phyloP scores from a whole-genome alignment of 2,329 filamentous ascomycete species.

The Diaporthe capsici region DNA sequence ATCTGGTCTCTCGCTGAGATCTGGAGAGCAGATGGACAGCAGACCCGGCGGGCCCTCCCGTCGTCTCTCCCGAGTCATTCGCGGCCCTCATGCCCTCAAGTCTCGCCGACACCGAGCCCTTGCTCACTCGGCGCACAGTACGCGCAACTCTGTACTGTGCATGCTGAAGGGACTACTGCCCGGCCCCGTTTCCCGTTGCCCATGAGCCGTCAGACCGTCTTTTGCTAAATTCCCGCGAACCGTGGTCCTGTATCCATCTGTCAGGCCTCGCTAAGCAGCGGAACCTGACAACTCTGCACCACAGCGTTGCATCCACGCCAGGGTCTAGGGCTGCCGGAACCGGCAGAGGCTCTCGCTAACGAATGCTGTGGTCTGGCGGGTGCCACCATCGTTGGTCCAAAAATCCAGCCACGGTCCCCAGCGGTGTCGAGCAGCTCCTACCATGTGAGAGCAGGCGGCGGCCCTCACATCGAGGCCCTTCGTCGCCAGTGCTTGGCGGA shows the following conservation, averaged over 20 bases:
- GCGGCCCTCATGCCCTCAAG: conserved; percentile 25
- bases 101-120: conserved; percentile 23
- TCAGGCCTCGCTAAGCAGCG: conserved; percentile 36
- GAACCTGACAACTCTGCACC: conserved; percentile 32
- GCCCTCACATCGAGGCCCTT: conserved; percentile 5
- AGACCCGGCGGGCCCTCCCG: conserved; percentile 33
- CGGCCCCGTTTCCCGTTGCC: conserved; percentile 40
- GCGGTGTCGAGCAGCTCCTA: conserved; percentile 9
- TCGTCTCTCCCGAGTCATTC: conserved; percentile 35
- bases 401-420: conserved; percentile 1
- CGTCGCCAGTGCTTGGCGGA: conserved; percentile 20
- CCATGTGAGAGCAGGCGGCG: not conserved
- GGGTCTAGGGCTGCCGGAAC: conserved; percentile 32
- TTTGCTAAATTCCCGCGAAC: conserved; percentile 36
- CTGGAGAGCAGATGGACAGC: conserved; percentile 30
- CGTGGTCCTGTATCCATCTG: conserved; percentile 36
- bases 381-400: conserved; percentile 25
- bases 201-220: conserved; percentile 42
- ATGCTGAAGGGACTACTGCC: not conserved
- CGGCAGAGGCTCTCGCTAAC: conserved; percentile 33
- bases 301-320: conserved; percentile 30
- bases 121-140: conserved; percentile 26
- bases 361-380: conserved; percentile 13
- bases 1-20: conserved; percentile 37
- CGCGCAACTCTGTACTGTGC: conserved; percentile 7